Conservation (phyloP, 805 yeast genomes). For the Pichia pseudocactophila region DNA sequence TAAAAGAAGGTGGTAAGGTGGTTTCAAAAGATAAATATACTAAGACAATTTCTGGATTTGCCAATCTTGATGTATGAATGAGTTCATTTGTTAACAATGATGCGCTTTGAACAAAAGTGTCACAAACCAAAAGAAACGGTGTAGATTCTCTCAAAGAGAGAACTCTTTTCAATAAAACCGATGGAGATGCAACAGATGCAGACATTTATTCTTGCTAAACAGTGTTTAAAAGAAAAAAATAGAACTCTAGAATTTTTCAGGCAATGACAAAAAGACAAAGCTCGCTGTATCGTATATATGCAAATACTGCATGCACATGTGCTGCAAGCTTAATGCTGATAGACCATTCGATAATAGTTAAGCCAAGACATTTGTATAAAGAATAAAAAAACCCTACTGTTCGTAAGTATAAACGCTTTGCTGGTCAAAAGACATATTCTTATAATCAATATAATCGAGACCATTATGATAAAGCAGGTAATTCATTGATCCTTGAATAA, state of each 20-base stretch:
- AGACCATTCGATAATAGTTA: too few relatives aligned
- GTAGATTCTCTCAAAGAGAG: conserved; percentile 62
- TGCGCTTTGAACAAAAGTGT: conserved; percentile 65
- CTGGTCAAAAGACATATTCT: background rate
- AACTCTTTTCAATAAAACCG: conserved; percentile 59
- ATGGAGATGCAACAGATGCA: conserved; percentile 24
- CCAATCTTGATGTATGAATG: conserved; percentile 28
- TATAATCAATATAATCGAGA: background rate
- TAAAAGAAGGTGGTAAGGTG: conserved; percentile 37
- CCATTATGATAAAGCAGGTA: background rate
- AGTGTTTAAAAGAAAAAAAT: too few relatives aligned
- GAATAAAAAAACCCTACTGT: background rate
- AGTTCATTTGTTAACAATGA: conserved; percentile 50
- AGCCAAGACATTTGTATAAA: background rate
- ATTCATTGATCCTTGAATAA: conserved; percentile 1
- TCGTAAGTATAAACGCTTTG: background rate
- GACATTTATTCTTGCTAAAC: conserved; percentile 15
- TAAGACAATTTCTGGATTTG: conserved; percentile 25
- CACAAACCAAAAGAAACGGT: conserved; percentile 63
- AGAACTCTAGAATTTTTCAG: too few relatives aligned
- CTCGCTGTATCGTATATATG: too few relatives aligned
- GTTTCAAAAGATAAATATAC: conserved; percentile 67
- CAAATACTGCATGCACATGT: too few relatives aligned
- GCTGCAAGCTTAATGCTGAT: too few relatives aligned
- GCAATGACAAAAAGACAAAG: too few relatives aligned